A percentile compares a stretch with the other conserved stretches of the same genome.
Evolutionary conservation across 331 rosid species (phyloP).

Genomic region (Malus hybrid): DNA sequence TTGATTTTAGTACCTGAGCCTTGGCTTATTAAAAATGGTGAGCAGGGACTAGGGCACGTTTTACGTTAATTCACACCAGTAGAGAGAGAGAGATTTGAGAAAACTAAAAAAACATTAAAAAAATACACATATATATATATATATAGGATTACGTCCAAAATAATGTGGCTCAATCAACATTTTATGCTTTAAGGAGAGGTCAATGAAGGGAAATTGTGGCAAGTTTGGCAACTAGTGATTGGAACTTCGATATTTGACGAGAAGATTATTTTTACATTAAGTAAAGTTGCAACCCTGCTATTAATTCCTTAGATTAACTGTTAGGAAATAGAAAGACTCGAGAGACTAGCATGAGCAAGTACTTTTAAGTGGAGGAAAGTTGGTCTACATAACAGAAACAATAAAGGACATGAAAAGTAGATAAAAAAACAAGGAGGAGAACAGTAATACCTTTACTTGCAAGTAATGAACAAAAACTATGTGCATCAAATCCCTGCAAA

Average conservation of each 20-base stretch:
- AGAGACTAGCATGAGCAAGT: background rate
- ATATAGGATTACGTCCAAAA: too few relatives aligned
- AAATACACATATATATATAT: too few relatives aligned
- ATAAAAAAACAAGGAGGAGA: background rate
- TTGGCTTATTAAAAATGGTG: background rate
- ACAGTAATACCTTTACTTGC: slow-evolving; percentile 70
- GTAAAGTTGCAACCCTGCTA: background rate
- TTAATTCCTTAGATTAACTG: background rate
- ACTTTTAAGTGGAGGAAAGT: background rate
- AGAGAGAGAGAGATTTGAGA: background rate
- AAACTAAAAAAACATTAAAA: too few relatives aligned
- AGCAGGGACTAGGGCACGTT: background rate
- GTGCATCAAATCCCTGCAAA: slow-evolving; percentile 82
- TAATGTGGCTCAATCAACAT: background rate
- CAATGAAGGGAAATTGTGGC: background rate
- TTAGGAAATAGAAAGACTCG: background rate
- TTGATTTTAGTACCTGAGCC: background rate
- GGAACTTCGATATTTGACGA: background rate
- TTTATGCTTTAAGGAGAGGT: background rate
- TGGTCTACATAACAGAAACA: background rate
- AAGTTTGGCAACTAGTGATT: background rate
- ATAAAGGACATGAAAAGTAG: slow-evolving; percentile 6
- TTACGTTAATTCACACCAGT: background rate
- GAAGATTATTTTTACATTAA: background rate
- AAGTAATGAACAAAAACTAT: slow-evolving; percentile 91